These are phyloP conservation scores for Fusarium sp. DNA, from an alignment of 2,329 filamentous ascomycete genomes.

Conservation along the genomic window DNA sequence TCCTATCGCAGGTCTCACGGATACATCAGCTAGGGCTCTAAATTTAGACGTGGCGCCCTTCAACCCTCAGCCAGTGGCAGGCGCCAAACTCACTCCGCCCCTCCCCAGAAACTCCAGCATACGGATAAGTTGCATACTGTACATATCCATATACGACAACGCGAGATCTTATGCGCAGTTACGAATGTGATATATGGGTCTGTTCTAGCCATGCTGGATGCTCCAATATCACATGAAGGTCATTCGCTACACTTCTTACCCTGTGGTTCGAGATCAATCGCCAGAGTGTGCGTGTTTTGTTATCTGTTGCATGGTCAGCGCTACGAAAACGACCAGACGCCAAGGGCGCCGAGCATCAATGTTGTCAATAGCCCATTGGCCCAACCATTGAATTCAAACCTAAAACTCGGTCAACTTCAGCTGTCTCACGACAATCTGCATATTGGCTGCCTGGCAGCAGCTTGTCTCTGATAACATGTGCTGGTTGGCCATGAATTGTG, in stretches of 20 bases:
- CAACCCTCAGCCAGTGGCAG: slow-evolving; percentile 21
- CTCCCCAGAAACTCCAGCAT: slow-evolving; percentile 13
- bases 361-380: slow-evolving; percentile 15
- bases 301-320: background rate
- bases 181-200: background rate
- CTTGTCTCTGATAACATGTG: slow-evolving; percentile 8
- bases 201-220: background rate
- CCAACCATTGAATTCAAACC: background rate
- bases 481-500: background rate
- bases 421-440: slow-evolving; percentile 14
- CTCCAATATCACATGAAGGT: background rate
- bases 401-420: background rate
- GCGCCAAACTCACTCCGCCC: slow-evolving; percentile 16
- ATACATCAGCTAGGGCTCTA: slow-evolving; percentile 23
- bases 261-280: background rate
- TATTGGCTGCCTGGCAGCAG: slow-evolving; percentile 26
- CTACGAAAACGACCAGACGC: background rate
- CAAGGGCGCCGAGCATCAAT: background rate
- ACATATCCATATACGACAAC: background rate
- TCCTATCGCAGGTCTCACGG: slow-evolving; percentile 2
- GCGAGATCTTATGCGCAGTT: background rate
- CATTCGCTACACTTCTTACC: background rate
- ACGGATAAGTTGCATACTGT: background rate
- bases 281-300: background rate
- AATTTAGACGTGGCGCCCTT: slow-evolving; percentile 31